phyloP scores from a whole-genome alignment of 164 flowering plant species.

The Cinnamomum chago region DNA sequence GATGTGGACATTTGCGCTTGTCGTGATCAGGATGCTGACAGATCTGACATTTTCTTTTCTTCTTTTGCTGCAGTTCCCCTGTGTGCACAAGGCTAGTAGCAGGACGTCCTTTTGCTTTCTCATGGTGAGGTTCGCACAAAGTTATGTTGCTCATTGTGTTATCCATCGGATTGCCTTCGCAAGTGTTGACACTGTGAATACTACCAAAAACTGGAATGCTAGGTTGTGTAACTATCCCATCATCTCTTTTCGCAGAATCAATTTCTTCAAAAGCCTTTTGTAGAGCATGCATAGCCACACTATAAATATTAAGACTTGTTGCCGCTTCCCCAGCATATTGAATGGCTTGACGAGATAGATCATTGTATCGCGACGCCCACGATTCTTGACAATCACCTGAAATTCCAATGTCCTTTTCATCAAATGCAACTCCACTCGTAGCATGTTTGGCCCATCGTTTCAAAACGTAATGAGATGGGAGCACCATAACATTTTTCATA shows the following conservation, averaged over 20 bases:
- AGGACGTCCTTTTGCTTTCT: constrained; percentile 7
- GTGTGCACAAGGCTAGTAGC: background rate
- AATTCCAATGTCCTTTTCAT: constrained; percentile 29
- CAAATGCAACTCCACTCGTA: constrained; percentile 41
- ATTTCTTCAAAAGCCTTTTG: constrained; percentile 48
- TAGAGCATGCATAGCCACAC: constrained; percentile 52
- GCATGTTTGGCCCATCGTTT: constrained; percentile 75
- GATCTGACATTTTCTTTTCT: constrained; percentile 8
- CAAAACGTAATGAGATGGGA: constrained; percentile 62
- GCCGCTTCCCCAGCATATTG: constrained; percentile 57
- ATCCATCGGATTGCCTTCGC: constrained; percentile 21
- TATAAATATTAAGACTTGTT: constrained; percentile 35
- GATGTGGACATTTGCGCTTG: constrained; percentile 8
- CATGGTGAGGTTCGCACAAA: background rate
- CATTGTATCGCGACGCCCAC: constrained; percentile 30
- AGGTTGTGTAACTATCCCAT: constrained; percentile 1
- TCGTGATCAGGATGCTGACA: constrained; percentile 27
- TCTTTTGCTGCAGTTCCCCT: background rate
- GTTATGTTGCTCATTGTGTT: background rate
- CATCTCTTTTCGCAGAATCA: constrained; percentile 27
- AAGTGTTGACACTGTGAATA: constrained; percentile 14
- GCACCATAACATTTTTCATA: constrained; percentile 57
- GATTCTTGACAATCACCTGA: constrained; percentile 36
- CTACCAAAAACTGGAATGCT: constrained; percentile 24
- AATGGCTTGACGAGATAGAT: constrained; percentile 48